Evolutionary conservation across 2,329 filamentous ascomycete species (phyloP).

Genomic region (Westerdykella aurantiaca): DNA sequence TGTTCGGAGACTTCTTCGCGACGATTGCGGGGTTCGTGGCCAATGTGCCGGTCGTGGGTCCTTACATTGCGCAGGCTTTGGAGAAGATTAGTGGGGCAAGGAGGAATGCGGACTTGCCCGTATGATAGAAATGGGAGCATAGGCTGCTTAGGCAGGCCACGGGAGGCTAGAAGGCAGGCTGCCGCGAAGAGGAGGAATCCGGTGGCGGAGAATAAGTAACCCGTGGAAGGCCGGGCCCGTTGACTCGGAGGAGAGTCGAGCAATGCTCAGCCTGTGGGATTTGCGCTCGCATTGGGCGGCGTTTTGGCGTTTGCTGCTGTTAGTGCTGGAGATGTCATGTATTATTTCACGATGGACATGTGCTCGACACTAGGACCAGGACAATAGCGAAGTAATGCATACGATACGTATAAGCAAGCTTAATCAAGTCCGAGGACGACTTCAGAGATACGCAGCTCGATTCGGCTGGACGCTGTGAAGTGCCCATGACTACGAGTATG

Average conservation of each 20-base stretch:
- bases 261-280: background rate
- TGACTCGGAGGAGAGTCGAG: background rate
- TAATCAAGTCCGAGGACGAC: background rate
- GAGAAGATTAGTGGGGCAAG: constrained; percentile 62
- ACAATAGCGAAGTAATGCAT: background rate
- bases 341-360: too few relatives aligned
- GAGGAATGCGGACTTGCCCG: constrained; percentile 71
- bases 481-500: too few relatives aligned
- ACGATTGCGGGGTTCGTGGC: constrained; percentile 86
- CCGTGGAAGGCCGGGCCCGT: background rate
- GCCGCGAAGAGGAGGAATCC: background rate
- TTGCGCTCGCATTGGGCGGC: background rate
- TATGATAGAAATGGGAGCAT: constrained; percentile 44
- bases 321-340: too few relatives aligned
- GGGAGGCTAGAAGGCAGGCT: background rate
- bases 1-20: constrained; percentile 94
- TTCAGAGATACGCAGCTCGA: background rate
- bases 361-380: too few relatives aligned
- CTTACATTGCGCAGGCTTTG: constrained; percentile 70
- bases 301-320: too few relatives aligned
- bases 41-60: constrained; percentile 77
- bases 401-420: background rate
- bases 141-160: background rate
- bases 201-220: background rate
- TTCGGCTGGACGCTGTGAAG: too few relatives aligned